phyloP scores from a whole-genome alignment of 495 filamentous ascomycete species.

The Penicillium longicatenatum region DNA sequence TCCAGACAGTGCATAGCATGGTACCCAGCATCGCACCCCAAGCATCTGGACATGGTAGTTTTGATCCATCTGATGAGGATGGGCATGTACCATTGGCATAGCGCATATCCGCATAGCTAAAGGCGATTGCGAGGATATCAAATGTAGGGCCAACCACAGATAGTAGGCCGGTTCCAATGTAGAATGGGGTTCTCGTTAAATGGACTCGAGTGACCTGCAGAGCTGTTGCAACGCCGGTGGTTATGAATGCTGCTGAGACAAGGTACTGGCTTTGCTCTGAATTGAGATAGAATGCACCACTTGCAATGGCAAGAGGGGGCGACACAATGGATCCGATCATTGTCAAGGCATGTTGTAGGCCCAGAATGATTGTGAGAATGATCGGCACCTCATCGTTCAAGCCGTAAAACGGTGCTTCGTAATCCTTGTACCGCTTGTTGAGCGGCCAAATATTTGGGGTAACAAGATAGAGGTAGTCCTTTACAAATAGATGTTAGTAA shows the following conservation, averaged over 20 bases:
- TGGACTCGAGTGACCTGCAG: conserved; percentile 83
- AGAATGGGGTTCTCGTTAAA: conserved; percentile 74
- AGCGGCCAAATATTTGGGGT: conserved; percentile 72
- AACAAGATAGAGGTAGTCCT: conserved; percentile 73
- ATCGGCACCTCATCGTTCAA: conserved; percentile 79
- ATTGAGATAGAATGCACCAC: conserved; percentile 64
- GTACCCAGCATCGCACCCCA: conserved; percentile 87
- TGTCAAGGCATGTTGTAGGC: conserved; percentile 63
- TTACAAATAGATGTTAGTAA: not conserved
- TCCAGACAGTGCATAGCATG: conserved; percentile 52
- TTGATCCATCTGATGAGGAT: conserved; percentile 56
- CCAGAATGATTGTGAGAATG: conserved; percentile 66
- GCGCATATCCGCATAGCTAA: conserved; percentile 73
- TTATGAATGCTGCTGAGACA: conserved; percentile 81
- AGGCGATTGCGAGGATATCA: conserved; percentile 76
- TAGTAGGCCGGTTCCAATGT: conserved; percentile 78
- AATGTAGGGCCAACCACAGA: conserved; percentile 84
- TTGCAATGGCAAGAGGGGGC: conserved; percentile 74
- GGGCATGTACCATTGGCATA: conserved; percentile 77
- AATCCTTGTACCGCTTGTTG: conserved; percentile 62
- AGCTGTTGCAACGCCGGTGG: conserved; percentile 74
- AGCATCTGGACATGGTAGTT: conserved; percentile 73
- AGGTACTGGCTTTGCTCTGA: conserved; percentile 67
- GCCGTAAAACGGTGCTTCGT: conserved; percentile 77
- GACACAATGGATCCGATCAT: conserved; percentile 65